A percentile compares a stretch with the other conserved stretches of the same genome.
Conservation (phyloP, 192 early-diverging fungal genomes). For the Tieghemiomyces parasiticus region DNA sequence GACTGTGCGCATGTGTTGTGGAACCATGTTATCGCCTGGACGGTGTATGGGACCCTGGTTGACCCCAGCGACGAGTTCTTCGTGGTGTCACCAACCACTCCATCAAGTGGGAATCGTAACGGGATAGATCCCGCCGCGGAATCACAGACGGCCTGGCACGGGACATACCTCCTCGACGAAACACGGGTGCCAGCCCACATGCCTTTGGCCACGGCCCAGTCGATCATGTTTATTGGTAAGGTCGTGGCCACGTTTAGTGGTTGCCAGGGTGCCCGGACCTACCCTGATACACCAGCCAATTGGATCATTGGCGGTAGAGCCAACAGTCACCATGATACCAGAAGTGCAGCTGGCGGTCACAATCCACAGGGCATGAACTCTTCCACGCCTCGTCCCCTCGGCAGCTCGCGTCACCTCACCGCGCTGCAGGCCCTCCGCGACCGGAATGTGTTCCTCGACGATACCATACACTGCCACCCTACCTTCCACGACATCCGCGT, state of each 20-base stretch:
- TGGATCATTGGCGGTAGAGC: neutral
- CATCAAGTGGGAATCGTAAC: too few species aligned
- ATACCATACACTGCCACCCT: neutral
- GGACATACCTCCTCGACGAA: neutral
- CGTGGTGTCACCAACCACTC: neutral
- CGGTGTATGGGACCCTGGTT: constrained; percentile 1
- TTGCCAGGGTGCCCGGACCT: neutral
- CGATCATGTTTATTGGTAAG: neutral
- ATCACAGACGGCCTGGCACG: neutral
- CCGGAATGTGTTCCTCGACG: neutral
- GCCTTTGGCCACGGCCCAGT: neutral
- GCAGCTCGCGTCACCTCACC: neutral
- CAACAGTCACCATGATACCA: neutral
- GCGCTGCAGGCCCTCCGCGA: neutral
- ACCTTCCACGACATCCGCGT: neutral
- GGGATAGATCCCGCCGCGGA: neutral
- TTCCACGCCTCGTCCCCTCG: neutral
- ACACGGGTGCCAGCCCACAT: neutral
- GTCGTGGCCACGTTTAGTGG: neutral
- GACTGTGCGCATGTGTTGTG: neutral
- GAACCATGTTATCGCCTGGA: constrained; percentile 1
- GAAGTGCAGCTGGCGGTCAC: neutral
- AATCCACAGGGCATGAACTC: neutral
- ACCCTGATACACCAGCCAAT: neutral
- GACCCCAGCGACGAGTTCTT: constrained; percentile 4